Evolutionary conservation across 306 rosid species (phyloP).

Genomic region (Inga laurina): DNA sequence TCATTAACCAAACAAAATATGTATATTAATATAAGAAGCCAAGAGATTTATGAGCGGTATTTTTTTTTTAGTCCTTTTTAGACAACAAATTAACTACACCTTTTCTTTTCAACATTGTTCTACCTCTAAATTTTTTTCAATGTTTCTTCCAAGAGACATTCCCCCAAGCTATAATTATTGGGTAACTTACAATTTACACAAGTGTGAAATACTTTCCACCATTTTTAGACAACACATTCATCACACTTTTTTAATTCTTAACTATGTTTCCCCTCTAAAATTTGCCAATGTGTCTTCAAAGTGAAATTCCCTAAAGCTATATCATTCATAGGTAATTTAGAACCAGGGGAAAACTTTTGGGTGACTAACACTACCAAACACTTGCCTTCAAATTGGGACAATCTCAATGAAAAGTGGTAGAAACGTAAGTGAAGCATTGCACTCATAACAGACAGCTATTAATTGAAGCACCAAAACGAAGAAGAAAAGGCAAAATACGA

Average conservation of each 20-base stretch:
- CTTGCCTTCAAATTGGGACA: not conserved
- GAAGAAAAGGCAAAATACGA: not conserved
- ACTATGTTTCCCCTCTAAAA: not conserved
- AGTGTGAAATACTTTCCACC: not conserved
- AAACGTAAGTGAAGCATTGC: not conserved
- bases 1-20: not conserved
- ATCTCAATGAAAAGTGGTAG: not conserved
- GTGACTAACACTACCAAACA: not conserved
- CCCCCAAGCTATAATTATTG: not conserved
- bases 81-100: too few relatives aligned
- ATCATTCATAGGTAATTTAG: not conserved
- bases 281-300: not conserved
- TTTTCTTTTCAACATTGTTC: not conserved
- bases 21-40: not conserved
- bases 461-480: not conserved
- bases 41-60: too few relatives aligned
- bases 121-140: not conserved
- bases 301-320: not conserved
- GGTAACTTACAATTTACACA: not conserved
- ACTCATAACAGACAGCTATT: not conserved
- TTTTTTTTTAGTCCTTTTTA: too few relatives aligned
- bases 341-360: not conserved
- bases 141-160: not conserved
- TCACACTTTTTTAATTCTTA: too few relatives aligned
- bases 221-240: not conserved